Conservation (phyloP, 1,139 yeast genomes). For the Yamadazyma friedrichii region DNA sequence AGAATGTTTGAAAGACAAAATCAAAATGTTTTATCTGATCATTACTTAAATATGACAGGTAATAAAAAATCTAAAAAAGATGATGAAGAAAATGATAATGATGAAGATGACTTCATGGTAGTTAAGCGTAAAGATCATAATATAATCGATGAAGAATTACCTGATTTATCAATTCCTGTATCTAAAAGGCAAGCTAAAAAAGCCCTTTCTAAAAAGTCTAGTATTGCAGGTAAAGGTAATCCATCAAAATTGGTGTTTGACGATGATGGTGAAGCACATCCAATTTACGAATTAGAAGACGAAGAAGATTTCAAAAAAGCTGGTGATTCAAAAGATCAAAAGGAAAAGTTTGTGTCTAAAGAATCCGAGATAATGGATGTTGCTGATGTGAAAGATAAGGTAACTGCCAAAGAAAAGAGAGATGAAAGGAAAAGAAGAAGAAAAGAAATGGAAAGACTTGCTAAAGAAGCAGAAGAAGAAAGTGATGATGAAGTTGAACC, state of each 20-base stretch:
- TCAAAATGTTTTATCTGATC: conserved; percentile 89
- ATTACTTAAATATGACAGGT: conserved; percentile 70
- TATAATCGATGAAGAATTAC: conserved; percentile 62
- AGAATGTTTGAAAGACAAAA: conserved; percentile 94
- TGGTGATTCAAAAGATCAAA: conserved; percentile 74
- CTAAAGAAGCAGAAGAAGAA: conserved; percentile 35
- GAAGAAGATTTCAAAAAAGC: conserved; percentile 80
- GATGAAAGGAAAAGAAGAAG: conserved; percentile 88
- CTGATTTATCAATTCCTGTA: conserved; percentile 57
- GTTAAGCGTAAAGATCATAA: conserved; percentile 77
- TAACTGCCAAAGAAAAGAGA: conserved; percentile 75
- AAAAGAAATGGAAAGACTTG: conserved; percentile 68
- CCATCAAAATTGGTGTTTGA: conserved; percentile 84
- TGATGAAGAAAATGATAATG: conserved; percentile 34
- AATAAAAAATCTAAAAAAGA: conserved; percentile 27
- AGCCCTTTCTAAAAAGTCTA: conserved; percentile 82
- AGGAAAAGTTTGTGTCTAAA: conserved; percentile 59
- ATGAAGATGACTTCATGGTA: conserved; percentile 73
- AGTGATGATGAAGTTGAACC: conserved; percentile 26
- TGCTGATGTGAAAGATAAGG: conserved; percentile 78
- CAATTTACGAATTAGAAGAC: conserved; percentile 84
- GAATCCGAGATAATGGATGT: conserved; percentile 69
- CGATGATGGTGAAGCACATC: conserved; percentile 91
- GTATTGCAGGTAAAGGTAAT: conserved; percentile 61
- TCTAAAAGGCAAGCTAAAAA: conserved; percentile 88